Conservation (phyloP, 2,329 filamentous ascomycete species). For the Aplosporella prunicola region DNA sequence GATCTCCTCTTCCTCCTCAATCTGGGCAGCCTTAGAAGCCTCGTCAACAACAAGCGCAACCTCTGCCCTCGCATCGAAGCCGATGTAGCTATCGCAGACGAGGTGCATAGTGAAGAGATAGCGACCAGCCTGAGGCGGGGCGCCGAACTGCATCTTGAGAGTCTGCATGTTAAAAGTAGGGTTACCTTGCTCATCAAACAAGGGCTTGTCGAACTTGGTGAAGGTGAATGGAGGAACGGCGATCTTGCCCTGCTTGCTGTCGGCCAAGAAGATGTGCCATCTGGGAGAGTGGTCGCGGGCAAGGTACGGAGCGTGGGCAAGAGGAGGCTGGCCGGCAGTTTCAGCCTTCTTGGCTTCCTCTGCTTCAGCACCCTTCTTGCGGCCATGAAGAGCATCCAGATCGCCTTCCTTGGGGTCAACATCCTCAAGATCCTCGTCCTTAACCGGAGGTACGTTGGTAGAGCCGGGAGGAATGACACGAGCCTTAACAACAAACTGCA, state of each 20-base stretch:
- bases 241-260: constrained; percentile 90
- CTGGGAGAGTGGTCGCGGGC: constrained; percentile 79
- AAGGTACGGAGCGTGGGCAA: constrained; percentile 86
- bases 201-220: constrained; percentile 78
- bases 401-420: constrained; percentile 89
- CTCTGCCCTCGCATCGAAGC: constrained; percentile 86
- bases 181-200: constrained; percentile 69
- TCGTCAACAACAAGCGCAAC: constrained; percentile 85
- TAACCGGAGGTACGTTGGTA: constrained; percentile 61
- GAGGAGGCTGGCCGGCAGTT: constrained; percentile 52
- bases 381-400: constrained; percentile 71
- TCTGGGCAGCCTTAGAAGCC: constrained; percentile 69
- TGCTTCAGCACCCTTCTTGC: constrained; percentile 38
- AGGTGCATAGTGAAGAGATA: constrained; percentile 94
- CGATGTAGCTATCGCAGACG: constrained; percentile 89
- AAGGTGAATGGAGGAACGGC: constrained; percentile 97
- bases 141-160: constrained; percentile 92
- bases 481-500: constrained; percentile 90
- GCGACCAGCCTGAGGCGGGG: constrained; percentile 81
- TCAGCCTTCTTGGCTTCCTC: constrained; percentile 55
- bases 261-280: constrained; percentile 92
- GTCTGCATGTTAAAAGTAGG: constrained; percentile 95
- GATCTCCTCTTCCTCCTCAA: constrained; percentile 85
- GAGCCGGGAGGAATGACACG: constrained; percentile 85
- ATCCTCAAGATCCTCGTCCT: constrained; percentile 76